These are phyloP conservation scores for Pythium dissimile DNA, from an alignment of 352 stramenopile genomes.

Conservation along the genomic window DNA sequence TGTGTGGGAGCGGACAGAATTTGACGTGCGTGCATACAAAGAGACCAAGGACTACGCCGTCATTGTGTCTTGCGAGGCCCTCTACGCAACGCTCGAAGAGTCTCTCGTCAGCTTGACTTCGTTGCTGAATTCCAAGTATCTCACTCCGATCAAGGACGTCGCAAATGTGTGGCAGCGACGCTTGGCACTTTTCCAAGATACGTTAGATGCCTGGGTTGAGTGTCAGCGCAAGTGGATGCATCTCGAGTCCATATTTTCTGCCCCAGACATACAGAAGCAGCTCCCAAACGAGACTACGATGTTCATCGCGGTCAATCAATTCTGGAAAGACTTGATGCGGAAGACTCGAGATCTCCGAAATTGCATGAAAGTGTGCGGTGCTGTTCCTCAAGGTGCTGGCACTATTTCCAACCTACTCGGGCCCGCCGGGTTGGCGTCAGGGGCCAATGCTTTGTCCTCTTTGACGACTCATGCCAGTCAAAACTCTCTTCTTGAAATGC, in stretches of 20 bases:
- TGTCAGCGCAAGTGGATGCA: conserved; percentile 82
- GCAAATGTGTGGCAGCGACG: conserved; percentile 66
- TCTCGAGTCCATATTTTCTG: conserved; percentile 79
- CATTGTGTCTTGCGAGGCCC: conserved; percentile 67
- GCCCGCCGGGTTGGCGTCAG: not conserved
- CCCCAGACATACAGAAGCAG: conserved; percentile 81
- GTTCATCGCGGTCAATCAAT: conserved; percentile 66
- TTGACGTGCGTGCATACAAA: conserved; percentile 90
- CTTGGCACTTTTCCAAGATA: conserved; percentile 78
- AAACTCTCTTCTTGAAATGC: conserved; percentile 43
- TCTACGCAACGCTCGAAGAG: conserved; percentile 86
- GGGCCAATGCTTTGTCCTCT: not conserved
- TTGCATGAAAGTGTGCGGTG: conserved; percentile 66
- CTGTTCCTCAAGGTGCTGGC: conserved; percentile 8
- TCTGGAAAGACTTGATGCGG: conserved; percentile 80
- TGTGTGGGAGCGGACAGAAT: conserved; percentile 81
- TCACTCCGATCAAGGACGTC: conserved; percentile 72
- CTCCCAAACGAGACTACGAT: conserved; percentile 59
- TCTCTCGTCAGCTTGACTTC: conserved; percentile 89
- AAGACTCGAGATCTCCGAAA: conserved; percentile 53
- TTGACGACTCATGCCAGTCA: conserved; percentile 10
- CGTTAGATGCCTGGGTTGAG: conserved; percentile 74
- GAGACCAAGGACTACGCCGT: conserved; percentile 88
- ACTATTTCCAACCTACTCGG: conserved; percentile 11
- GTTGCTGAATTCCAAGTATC: conserved; percentile 87